A percentile compares a stretch with the other conserved stretches of the same genome.
Conservation (phyloP, 768 basidiomycete species). For the Tricholoma furcatifolium region DNA sequence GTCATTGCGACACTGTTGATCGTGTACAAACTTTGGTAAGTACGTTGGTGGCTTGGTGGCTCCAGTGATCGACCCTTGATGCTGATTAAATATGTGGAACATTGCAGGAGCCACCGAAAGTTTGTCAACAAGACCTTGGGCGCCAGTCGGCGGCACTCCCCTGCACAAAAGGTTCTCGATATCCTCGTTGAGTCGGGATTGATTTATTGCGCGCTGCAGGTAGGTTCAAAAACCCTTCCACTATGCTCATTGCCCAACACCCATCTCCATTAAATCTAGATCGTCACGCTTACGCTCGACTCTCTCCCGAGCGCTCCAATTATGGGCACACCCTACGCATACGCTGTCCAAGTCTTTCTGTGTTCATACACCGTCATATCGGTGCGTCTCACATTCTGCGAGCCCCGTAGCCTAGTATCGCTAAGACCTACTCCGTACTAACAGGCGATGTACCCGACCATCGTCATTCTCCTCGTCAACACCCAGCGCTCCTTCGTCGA, state of each 20-base stretch:
- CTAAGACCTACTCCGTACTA: background rate
- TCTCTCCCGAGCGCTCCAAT: background rate
- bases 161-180: slow-evolving; percentile 4
- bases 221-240: background rate
- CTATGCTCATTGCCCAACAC: background rate
- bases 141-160: background rate
- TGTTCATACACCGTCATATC: slow-evolving; percentile 2
- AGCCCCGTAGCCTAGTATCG: background rate
- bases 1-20: slow-evolving; percentile 5
- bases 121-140: slow-evolving; percentile 1
- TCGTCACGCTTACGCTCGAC: background rate
- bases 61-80: background rate
- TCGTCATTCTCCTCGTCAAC: slow-evolving; percentile 11
- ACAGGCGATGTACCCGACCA: slow-evolving; percentile 13
- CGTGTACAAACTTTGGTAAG: slow-evolving; percentile 8
- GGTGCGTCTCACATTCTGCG: background rate
- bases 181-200: slow-evolving; percentile 6
- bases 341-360: slow-evolving; percentile 1
- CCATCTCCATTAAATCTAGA: too few species aligned
- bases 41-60: too few species aligned
- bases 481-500: slow-evolving; percentile 7
- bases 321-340: background rate
- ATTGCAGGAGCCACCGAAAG: slow-evolving; percentile 1
- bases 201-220: slow-evolving; percentile 5
- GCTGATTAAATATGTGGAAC: background rate